These are phyloP conservation scores for Coffea eugenioides DNA, from an alignment of 257 asterid species.

Conservation along the genomic window DNA sequence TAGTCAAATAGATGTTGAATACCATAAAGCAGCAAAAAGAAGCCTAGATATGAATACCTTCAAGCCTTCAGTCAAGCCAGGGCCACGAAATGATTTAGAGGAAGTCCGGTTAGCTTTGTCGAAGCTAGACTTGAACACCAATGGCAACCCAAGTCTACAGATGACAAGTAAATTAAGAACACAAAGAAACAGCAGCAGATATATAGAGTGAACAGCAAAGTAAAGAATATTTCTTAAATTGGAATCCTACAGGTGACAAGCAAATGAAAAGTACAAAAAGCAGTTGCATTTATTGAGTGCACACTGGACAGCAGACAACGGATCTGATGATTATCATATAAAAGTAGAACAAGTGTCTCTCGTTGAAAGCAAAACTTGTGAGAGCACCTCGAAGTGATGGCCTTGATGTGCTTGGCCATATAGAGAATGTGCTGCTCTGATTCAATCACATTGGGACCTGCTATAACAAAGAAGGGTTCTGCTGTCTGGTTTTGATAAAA, in stretches of 20 bases:
- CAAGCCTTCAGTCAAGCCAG: conserved; percentile 77
- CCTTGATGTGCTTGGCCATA: conserved; percentile 73
- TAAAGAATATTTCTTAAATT: background rate
- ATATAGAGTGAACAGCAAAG: background rate
- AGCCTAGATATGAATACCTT: conserved; percentile 37
- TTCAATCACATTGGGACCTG: conserved; percentile 80
- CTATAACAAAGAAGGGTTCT: conserved; percentile 81
- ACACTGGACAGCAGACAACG: background rate
- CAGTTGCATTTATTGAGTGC: background rate
- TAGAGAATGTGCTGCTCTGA: conserved; percentile 79
- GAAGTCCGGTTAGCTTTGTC: conserved; percentile 90
- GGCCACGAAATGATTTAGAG: conserved; percentile 87
- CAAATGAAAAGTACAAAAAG: background rate
- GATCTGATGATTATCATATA: background rate
- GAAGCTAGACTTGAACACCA: conserved; percentile 84
- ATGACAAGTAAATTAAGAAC: background rate
- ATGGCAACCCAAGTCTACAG: conserved; percentile 59
- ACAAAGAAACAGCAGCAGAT: too few species aligned
- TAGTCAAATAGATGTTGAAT: background rate
- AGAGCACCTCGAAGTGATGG: conserved; percentile 36
- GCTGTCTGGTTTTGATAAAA: conserved; percentile 45
- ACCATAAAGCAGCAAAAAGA: background rate
- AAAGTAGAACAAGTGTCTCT: background rate
- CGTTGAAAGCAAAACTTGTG: background rate
- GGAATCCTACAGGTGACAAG: background rate